Evolutionary conservation across 192 early-diverging fungal species (phyloP), one percentile per base, ranked within the genome.

Genomic region (Backusella luteola): DNA sequence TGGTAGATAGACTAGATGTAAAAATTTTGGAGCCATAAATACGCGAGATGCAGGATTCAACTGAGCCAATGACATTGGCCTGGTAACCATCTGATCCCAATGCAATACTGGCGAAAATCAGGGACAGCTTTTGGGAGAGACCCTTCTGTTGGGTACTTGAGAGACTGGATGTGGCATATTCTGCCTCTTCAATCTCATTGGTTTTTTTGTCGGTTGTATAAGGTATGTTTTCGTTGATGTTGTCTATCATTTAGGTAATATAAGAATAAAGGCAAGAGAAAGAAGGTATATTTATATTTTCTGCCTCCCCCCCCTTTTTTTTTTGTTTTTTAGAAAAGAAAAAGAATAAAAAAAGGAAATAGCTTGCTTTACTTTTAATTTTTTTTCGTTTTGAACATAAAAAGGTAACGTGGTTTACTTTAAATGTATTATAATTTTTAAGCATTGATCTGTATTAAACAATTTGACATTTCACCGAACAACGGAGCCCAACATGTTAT

Each of bases 11-110:
- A 17, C 42, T 73, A 4, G 76, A 78, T 39, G 79, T 75, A 72
- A 81, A 81, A 11, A 73, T 35, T 3, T 68, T 53, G 6, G 68
- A 9, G 12, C 83, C 82, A n/a, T 87, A 87, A 73, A 85, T 80
- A 38, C 80, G 73, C 14, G 73, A 59, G 70, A 85, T 80, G 42
- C 79, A 84, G 38, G 73, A 66, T 46, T 84, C 83, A 59, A 87
- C 80, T 8, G 84, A 76, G 15, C 81, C 80, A 66, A 87, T 80
- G 49, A 84, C 80, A 34, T 76, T 81, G 23, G 81, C 85, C 71
- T 87, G 86, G 70, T 87, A 87, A 71, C 86, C 86, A 79, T 87
- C 86, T 1, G 80, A 84, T 36, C 81, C 63, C 8, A 84, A 49
- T 6, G 86, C 86, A 71, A 83, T 80, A 56, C 69, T 67, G 36